phyloP scores from a whole-genome alignment of 495 filamentous ascomycete species.

The Aspergillus kassunensis region DNA sequence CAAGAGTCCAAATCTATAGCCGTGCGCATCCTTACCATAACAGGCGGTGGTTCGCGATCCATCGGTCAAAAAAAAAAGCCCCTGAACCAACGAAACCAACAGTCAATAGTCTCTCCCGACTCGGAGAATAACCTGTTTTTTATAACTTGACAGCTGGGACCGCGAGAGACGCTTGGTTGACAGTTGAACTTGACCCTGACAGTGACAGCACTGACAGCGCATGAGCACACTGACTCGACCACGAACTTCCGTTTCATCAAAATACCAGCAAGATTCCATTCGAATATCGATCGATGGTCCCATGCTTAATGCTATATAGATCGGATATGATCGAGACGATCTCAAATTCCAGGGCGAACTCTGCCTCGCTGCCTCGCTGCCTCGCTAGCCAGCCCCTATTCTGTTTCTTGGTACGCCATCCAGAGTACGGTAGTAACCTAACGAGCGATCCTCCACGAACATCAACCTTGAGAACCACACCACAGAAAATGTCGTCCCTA shows the following conservation, averaged over 20 bases:
- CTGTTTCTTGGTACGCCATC: background rate
- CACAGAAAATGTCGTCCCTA: too few relatives aligned
- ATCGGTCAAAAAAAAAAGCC: background rate
- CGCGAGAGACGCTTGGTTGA: constrained; percentile 1
- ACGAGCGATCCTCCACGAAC: too few relatives aligned
- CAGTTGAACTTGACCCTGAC: background rate
- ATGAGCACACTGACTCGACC: too few relatives aligned
- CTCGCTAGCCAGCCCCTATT: background rate
- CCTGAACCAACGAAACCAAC: background rate
- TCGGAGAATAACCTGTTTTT: constrained; percentile 10
- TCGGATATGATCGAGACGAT: background rate
- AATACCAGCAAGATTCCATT: background rate
- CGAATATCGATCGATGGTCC: background rate
- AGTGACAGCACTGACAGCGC: too few relatives aligned
- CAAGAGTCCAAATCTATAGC: too few relatives aligned
- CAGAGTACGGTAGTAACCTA: too few relatives aligned
- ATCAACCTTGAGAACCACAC: too few relatives aligned
- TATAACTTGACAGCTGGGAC: too few relatives aligned
- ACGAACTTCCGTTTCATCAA: too few relatives aligned
- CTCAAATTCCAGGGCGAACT: background rate
- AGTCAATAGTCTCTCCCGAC: background rate
- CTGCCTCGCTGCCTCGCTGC: background rate
- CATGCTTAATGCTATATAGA: too few relatives aligned
- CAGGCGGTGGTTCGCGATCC: too few relatives aligned
- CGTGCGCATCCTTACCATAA: too few relatives aligned